Percentiles rank a stretch among this genome's conserved stretches.
These are phyloP conservation scores for Rhexocercosporidium sp. DNA, from an alignment of 2,329 filamentous ascomycete species.

Conservation along the genomic window DNA sequence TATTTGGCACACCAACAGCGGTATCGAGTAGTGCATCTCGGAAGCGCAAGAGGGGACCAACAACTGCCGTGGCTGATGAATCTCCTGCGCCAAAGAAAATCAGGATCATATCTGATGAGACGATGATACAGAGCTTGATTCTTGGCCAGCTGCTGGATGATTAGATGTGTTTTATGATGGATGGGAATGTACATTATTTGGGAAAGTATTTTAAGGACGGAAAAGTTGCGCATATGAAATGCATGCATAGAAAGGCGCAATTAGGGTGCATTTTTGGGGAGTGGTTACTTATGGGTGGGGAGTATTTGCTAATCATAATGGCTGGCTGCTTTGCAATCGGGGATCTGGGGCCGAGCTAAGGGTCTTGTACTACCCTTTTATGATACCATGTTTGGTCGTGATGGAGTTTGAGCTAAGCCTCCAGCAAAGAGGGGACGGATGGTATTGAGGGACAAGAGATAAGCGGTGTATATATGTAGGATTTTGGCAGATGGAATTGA, in stretches of 20 bases:
- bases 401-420: not conserved
- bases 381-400: not conserved
- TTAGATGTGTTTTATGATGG: not conserved
- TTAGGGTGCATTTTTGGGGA: not conserved
- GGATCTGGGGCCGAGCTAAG: not conserved
- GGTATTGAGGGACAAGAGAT: not conserved
- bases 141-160: conserved; percentile 70
- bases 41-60: conserved; percentile 51
- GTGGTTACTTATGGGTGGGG: not conserved
- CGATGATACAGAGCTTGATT: conserved; percentile 92
- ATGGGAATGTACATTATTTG: not conserved
- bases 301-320: conserved; percentile 1
- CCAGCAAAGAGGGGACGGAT: not conserved
- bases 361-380: not conserved
- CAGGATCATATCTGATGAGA: conserved; percentile 79
- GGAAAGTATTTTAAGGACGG: not conserved
- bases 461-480: not conserved
- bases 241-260: not conserved
- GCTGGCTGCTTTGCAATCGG: not conserved
- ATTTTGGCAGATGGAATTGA: not conserved
- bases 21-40: conserved; percentile 42
- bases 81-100: conserved; percentile 56
- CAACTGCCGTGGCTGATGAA: conserved; percentile 40
- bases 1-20: conserved; percentile 34
- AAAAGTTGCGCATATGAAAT: not conserved